These are phyloP conservation scores for Crithidia brevicula DNA, from an alignment of 208 protist species.

Conservation along the genomic window DNA sequence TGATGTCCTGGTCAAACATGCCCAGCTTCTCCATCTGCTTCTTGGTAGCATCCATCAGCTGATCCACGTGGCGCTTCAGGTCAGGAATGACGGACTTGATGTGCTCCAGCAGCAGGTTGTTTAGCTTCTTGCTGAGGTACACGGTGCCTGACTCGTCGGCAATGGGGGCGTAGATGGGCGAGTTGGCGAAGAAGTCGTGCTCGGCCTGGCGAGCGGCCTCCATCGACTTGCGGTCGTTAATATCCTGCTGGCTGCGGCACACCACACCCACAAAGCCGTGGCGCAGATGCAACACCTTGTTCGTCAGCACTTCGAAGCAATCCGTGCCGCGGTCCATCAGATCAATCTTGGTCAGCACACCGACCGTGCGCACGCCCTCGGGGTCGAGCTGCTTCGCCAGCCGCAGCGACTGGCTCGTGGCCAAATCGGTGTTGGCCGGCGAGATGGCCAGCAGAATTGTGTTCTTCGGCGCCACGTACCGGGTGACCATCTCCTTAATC, in stretches of 20 bases:
- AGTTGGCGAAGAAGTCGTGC: conserved; percentile 93
- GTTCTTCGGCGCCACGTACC: conserved; percentile 97
- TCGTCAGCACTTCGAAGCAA: conserved; percentile 95
- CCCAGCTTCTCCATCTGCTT: conserved; percentile 92
- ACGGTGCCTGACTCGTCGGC: conserved; percentile 87
- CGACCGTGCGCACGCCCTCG: conserved; percentile 97
- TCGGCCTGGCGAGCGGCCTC: conserved; percentile 87
- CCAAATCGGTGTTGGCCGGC: conserved; percentile 99
- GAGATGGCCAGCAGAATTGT: conserved; percentile 99
- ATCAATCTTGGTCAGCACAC: conserved; percentile 99
- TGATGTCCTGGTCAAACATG: conserved; percentile 83
- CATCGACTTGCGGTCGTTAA: conserved; percentile 93
- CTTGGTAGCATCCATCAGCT: conserved; percentile 82
- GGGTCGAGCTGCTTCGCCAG: conserved; percentile 98
- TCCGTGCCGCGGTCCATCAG: conserved; percentile 99
- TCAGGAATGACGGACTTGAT: conserved; percentile 95
- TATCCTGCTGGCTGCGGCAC: conserved; percentile 98
- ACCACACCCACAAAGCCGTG: conserved; percentile 99
- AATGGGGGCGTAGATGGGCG: conserved; percentile 93
- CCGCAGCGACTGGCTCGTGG: conserved; percentile 98
- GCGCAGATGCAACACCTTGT: conserved; percentile 93
- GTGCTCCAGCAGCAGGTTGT: conserved; percentile 95
- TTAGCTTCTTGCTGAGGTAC: conserved; percentile 92
- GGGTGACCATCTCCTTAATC: conserved; percentile 97
- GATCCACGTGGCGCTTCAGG: conserved; percentile 91